phyloP scores from a whole-genome alignment of 345 rosid species.

The Noccaea caerulescens region DNA sequence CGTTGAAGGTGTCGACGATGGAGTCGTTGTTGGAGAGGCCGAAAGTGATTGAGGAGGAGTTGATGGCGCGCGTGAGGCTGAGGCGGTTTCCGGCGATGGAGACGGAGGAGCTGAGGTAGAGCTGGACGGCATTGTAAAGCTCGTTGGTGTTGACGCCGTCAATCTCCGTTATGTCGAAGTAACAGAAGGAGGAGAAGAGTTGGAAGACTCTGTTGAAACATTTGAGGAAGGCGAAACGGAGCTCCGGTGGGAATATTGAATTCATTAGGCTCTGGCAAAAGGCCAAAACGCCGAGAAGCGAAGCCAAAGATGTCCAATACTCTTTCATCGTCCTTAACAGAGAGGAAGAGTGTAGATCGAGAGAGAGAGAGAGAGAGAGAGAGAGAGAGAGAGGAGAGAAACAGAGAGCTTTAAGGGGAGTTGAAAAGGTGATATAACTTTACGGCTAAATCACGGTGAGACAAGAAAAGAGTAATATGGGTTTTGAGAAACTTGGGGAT shows the following conservation, averaged over 20 bases:
- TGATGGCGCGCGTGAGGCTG: slow-evolving; percentile 36
- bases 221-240: slow-evolving; percentile 28
- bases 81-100: slow-evolving; percentile 44
- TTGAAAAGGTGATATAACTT: slow-evolving; percentile 19
- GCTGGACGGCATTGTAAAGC: slow-evolving; percentile 92
- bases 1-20: slow-evolving; percentile 28
- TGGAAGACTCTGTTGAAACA: slow-evolving; percentile 21
- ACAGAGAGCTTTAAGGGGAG: background rate
- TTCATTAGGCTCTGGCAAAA: slow-evolving; percentile 27
- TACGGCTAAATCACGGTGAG: slow-evolving; percentile 27
- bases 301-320: slow-evolving; percentile 34
- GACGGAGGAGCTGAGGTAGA: slow-evolving; percentile 70
- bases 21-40: slow-evolving; percentile 39
- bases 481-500: slow-evolving; percentile 21
- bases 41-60: slow-evolving; percentile 35
- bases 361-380: background rate
- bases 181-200: slow-evolving; percentile 52
- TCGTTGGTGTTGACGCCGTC: slow-evolving; percentile 97
- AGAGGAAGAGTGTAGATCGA: background rate
- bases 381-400: background rate
- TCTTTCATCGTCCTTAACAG: slow-evolving; percentile 27
- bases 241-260: slow-evolving; percentile 36
- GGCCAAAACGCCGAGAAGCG: slow-evolving; percentile 40
- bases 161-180: slow-evolving; percentile 88
- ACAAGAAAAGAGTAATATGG: slow-evolving; percentile 1